phyloP scores from a whole-genome alignment of 306 rosid genomes.

The Senna siamea region DNA sequence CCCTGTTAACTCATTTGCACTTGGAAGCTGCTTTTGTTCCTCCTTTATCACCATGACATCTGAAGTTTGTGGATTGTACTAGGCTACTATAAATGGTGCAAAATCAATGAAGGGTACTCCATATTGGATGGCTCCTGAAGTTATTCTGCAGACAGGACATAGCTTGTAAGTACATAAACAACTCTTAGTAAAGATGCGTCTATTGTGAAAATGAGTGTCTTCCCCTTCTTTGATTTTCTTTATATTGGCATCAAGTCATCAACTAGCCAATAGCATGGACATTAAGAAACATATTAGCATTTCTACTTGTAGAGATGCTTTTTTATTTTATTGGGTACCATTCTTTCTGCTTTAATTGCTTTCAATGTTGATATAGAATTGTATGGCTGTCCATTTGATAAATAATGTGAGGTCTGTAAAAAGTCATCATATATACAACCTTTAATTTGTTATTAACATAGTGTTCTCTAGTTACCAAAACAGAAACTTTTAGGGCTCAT shows the following conservation, averaged over 20 bases:
- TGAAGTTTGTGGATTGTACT: conserved; percentile 38
- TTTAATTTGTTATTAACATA: too few relatives aligned
- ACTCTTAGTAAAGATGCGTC: conserved; percentile 15
- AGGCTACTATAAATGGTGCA: conserved; percentile 93
- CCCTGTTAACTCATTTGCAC: conserved; percentile 29
- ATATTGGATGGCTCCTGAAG: conserved; percentile 99
- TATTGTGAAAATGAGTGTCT: neutral
- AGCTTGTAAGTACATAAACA: conserved; percentile 70
- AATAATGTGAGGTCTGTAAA: neutral
- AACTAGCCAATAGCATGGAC: neutral
- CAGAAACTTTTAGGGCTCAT: too few relatives aligned
- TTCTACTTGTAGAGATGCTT: neutral
- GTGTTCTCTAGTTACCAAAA: too few relatives aligned
- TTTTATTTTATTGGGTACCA: neutral
- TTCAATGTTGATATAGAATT: neutral
- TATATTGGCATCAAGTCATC: neutral
- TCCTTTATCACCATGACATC: conserved; percentile 20
- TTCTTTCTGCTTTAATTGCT: neutral
- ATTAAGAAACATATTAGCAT: neutral
- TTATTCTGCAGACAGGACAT: conserved; percentile 92
- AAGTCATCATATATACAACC: too few relatives aligned
- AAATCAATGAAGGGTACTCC: conserved; percentile 98
- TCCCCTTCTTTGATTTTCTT: neutral
- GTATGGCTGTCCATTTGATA: neutral
- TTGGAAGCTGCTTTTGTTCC: conserved; percentile 27